Percentiles rank a stretch among this genome's conserved stretches.
phyloP scores from a whole-genome alignment of 768 basidiomycete genomes.

The Lactifluus subvellereus region DNA sequence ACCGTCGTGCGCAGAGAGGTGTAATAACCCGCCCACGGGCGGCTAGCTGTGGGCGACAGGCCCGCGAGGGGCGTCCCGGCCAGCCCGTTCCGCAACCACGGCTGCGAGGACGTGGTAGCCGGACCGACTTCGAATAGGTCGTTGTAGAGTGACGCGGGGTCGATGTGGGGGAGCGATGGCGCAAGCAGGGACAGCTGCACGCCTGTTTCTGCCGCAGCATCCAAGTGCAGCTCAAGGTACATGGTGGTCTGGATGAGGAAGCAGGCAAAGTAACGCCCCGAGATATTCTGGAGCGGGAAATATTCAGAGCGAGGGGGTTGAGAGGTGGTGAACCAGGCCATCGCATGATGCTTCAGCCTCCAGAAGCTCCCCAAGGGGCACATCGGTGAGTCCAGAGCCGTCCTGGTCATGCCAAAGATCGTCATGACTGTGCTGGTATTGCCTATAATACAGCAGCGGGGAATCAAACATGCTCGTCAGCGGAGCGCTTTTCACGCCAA shows the following conservation, averaged over 20 bases:
- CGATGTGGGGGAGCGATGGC: neutral
- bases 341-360: too few relatives aligned
- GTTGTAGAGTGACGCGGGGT: neutral
- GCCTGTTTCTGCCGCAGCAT: neutral
- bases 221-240: neutral
- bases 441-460: neutral
- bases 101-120: neutral
- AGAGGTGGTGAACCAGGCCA: too few relatives aligned
- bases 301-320: too few relatives aligned
- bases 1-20: neutral
- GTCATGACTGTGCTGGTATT: neutral
- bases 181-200: neutral
- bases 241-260: constrained; percentile 1
- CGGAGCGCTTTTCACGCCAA: too few relatives aligned
- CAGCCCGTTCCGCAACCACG: constrained; percentile 7
- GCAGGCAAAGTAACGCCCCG: neutral
- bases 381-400: neutral
- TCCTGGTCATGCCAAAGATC: constrained; percentile 4
- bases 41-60: neutral
- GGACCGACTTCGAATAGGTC: neutral
- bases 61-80: constrained; percentile 7
- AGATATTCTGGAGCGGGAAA: neutral
- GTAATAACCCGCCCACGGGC: constrained; percentile 9
- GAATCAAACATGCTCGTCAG: neutral
- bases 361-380: too few relatives aligned